phyloP scores from a whole-genome alignment of 2,329 filamentous ascomycete genomes.

The Neofusicoccum sp. region DNA sequence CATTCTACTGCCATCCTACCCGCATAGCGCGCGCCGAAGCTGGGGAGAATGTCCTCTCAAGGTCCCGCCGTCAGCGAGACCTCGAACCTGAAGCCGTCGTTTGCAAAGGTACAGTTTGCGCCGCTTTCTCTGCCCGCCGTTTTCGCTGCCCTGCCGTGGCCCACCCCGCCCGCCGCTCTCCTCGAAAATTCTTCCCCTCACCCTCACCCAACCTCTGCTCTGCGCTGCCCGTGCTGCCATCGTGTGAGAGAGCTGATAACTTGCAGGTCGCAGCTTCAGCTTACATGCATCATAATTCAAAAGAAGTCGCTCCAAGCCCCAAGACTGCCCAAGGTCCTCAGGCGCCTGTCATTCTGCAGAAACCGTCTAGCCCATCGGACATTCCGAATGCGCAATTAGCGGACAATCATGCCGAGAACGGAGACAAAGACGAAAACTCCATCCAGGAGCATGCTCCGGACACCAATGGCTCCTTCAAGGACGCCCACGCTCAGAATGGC shows the following conservation, averaged over 20 bases:
- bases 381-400: background rate
- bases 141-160: background rate
- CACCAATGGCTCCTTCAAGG: constrained; percentile 11
- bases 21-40: background rate
- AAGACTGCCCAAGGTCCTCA: constrained; percentile 28
- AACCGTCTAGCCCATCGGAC: constrained; percentile 21
- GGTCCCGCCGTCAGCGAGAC: constrained; percentile 17
- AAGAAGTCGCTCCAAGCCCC: constrained; percentile 27
- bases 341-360: constrained; percentile 26
- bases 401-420: background rate
- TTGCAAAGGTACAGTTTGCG: constrained; percentile 65
- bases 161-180: background rate
- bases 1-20: constrained; percentile 14
- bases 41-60: constrained; percentile 18
- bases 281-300: constrained; percentile 31
- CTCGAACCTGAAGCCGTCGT: constrained; percentile 57
- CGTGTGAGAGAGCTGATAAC: constrained; percentile 21
- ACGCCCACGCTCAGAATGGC: constrained; percentile 13
- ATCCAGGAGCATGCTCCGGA: background rate
- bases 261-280: constrained; percentile 43
- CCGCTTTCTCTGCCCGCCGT: background rate
- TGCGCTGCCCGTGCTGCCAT: background rate
- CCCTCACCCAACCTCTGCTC: background rate
- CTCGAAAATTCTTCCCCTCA: background rate
- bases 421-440: constrained; percentile 6